Conservation (phyloP, 257 asterid species). For the Nicotiana obtusifolia region DNA sequence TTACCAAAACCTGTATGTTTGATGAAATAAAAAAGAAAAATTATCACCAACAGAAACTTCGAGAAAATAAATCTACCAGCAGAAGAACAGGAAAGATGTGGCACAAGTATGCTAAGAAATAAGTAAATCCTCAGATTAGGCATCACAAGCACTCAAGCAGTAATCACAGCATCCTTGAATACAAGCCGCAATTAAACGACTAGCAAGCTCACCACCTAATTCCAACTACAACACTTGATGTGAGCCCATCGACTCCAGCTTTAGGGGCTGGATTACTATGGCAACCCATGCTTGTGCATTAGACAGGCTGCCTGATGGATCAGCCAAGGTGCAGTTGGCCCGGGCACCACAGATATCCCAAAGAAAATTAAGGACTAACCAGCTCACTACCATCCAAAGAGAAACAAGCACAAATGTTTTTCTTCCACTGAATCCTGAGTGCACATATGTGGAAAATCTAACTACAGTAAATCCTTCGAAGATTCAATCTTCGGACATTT, state of each 20-base stretch:
- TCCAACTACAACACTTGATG: not conserved
- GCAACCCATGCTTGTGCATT: not conserved
- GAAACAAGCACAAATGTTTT: not conserved
- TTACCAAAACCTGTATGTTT: conserved; percentile 79
- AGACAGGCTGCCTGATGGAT: not conserved
- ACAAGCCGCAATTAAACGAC: not conserved
- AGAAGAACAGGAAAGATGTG: conserved; percentile 2
- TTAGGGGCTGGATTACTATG: not conserved
- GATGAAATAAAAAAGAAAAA: not conserved
- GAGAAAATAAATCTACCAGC: not conserved
- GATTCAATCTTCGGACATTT: not conserved
- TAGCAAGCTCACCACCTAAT: not conserved
- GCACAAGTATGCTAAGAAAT: not conserved
- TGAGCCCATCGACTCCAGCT: not conserved
- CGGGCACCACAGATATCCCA: not conserved
- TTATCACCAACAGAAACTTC: conserved; percentile 3
- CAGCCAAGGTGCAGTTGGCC: not conserved
- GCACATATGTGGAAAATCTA: not conserved
- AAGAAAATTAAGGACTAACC: not conserved
- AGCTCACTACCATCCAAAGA: not conserved
- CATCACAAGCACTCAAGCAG: not conserved
- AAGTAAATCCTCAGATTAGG: not conserved
- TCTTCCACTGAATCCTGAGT: not conserved
- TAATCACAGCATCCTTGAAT: not conserved
- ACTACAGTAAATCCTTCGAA: not conserved